These are phyloP conservation scores for Psilocybe mexicana DNA, from an alignment of 1,284 basidiomycete species.

Conservation along the genomic window DNA sequence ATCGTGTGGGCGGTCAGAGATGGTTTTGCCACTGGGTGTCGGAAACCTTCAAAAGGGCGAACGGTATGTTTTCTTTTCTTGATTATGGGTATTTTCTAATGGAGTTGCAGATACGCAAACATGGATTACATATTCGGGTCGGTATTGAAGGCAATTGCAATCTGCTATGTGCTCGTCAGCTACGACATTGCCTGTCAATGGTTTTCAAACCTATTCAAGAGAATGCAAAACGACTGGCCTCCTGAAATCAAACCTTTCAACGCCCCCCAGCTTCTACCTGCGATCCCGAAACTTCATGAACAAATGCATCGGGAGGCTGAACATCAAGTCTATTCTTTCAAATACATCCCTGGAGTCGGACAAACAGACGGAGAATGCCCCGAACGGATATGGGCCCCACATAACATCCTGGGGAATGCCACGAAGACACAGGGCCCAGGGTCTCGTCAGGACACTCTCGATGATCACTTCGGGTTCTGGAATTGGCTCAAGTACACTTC, in stretches of 20 bases:
- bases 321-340: background rate
- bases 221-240: background rate
- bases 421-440: slow-evolving; percentile 12
- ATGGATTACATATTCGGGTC: slow-evolving; percentile 21
- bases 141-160: background rate
- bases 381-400: slow-evolving; percentile 13
- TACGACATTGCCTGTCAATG: slow-evolving; percentile 3
- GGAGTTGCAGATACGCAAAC: slow-evolving; percentile 16
- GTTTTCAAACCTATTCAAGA: background rate
- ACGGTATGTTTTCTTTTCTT: slow-evolving; percentile 2
- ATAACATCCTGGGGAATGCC: slow-evolving; percentile 8
- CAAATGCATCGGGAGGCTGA: background rate
- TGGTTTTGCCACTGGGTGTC: slow-evolving; percentile 8
- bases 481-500: slow-evolving; percentile 15
- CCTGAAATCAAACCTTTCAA: background rate
- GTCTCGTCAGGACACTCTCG: slow-evolving; percentile 9
- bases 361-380: slow-evolving; percentile 13
- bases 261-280: background rate
- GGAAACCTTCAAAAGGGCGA: slow-evolving; percentile 19
- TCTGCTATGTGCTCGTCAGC: slow-evolving; percentile 2
- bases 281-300: background rate
- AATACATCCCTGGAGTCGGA: slow-evolving; percentile 10
- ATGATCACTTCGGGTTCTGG: slow-evolving; percentile 17
- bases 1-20: slow-evolving; percentile 12
- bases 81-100: background rate